phyloP scores from a whole-genome alignment of 768 basidiomycete genomes.

The Pleurotus tuoliensis region DNA sequence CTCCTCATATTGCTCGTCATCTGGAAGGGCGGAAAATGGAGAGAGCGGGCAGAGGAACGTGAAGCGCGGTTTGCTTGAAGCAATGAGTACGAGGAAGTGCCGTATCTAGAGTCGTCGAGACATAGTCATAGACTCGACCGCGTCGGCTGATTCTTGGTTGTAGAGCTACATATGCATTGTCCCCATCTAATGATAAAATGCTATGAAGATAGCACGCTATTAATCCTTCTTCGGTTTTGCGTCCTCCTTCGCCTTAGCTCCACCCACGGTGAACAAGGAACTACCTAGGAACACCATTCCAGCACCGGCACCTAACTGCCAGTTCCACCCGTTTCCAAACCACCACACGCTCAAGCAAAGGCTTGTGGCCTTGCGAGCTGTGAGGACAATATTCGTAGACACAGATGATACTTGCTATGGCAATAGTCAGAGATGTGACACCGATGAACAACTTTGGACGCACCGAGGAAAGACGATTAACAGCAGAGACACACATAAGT shows the following conservation, averaged over 20 bases:
- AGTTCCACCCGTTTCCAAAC: slow-evolving; percentile 74
- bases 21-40: slow-evolving; percentile 58
- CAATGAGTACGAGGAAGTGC: not conserved
- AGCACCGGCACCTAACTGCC: slow-evolving; percentile 61
- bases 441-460: slow-evolving; percentile 21
- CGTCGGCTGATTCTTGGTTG: not conserved
- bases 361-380: slow-evolving; percentile 76
- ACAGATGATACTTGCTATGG: slow-evolving; percentile 70
- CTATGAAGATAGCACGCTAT: too few relatives aligned
- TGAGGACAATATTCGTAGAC: slow-evolving; percentile 77
- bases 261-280: slow-evolving; percentile 45
- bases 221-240: too few relatives aligned
- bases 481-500: slow-evolving; percentile 78
- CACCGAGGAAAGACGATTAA: slow-evolving; percentile 78
- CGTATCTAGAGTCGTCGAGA: not conserved
- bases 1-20: slow-evolving; percentile 57
- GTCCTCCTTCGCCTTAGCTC: not conserved
- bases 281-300: slow-evolving; percentile 72
- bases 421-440: not conserved
- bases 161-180: not conserved
- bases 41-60: slow-evolving; percentile 41
- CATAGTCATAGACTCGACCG: not conserved
- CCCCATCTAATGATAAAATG: too few relatives aligned
- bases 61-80: slow-evolving; percentile 22
- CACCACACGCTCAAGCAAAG: slow-evolving; percentile 83